Conservation (phyloP, 805 yeast species). For the Dipodascopsis tothii region DNA sequence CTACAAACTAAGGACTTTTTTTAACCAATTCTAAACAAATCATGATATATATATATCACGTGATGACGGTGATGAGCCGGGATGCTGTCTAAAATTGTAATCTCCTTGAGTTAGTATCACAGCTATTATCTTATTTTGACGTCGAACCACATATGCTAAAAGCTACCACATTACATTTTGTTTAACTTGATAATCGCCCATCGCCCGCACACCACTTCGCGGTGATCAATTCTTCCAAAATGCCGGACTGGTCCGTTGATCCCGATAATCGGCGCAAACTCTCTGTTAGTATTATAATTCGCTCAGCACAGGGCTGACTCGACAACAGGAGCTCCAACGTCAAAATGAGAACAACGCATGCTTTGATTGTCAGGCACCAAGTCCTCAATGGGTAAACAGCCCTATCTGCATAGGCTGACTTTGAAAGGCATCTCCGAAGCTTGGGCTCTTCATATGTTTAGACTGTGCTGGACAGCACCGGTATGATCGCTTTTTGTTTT, state of each 20-base stretch:
- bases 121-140: neutral
- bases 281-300: conserved; percentile 25
- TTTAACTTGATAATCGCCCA: no score
- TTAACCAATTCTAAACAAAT: no score
- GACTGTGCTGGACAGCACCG: conserved; percentile 95
- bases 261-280: conserved; percentile 85
- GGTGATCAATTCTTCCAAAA: no score
- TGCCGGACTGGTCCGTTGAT: conserved; percentile 75
- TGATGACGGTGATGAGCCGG: no score
- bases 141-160: neutral
- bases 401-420: neutral
- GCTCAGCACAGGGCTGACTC: conserved; percentile 4
- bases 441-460: conserved; percentile 91
- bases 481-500: conserved; percentile 7
- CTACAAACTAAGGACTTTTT: no score
- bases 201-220: no score
- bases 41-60: no score
- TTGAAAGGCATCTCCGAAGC: conserved; percentile 78
- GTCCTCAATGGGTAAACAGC: conserved; percentile 77
- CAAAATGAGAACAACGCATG: conserved; percentile 78
- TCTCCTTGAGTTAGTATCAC: no score
- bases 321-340: conserved; percentile 58
- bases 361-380: conserved; percentile 89
- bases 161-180: neutral
- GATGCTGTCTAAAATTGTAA: no score